Evolutionary conservation across 2,329 filamentous ascomycete genomes (phyloP).

Genomic region (Colletotrichum siamense): DNA sequence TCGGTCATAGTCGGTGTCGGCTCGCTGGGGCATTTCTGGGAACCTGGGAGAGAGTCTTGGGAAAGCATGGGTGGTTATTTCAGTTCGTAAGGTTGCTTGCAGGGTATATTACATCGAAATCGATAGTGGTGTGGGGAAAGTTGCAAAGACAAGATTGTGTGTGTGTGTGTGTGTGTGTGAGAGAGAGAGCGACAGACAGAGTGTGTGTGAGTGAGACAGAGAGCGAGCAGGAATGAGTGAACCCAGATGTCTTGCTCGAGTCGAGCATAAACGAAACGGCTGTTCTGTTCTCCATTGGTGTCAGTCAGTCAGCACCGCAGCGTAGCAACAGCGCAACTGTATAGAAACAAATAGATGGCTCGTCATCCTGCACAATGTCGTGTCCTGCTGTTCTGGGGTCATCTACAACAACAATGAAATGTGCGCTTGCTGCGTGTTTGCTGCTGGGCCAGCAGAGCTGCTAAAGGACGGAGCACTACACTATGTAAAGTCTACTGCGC

Average conservation of each 20-base stretch:
- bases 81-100: constrained; percentile 15
- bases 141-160: background rate
- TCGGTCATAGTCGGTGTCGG: constrained; percentile 10
- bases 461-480: background rate
- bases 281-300: background rate
- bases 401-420: background rate
- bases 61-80: constrained; percentile 1
- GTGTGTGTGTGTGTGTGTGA: background rate
- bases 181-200: background rate
- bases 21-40: background rate
- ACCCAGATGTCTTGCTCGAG: background rate
- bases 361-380: background rate
- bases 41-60: background rate
- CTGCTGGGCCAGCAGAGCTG: background rate
- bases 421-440: background rate
- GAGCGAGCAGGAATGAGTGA: background rate
- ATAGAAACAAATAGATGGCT: background rate
- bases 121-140: constrained; percentile 21
- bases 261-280: background rate
- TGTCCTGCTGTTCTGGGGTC: background rate
- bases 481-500: background rate
- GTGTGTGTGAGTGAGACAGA: background rate
- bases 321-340: background rate
- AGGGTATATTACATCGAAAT: constrained; percentile 22
- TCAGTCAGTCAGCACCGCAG: background rate